A percentile compares a stretch with the other conserved stretches of the same genome.
These are phyloP conservation scores for Marasmius tenuissimus DNA, from an alignment of 1,284 basidiomycete species.

Conservation along the genomic window DNA sequence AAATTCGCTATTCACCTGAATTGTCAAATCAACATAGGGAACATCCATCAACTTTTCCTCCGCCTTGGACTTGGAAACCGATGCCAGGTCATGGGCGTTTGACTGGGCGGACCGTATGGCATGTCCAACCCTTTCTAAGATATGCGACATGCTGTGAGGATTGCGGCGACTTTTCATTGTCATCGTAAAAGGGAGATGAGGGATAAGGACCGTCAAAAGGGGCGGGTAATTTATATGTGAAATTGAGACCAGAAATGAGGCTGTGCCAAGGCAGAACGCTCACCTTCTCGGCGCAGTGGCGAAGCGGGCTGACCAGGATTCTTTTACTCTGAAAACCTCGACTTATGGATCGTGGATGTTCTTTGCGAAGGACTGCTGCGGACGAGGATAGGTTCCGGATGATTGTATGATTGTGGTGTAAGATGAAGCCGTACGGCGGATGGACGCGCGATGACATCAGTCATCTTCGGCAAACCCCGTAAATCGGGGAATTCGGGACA, in stretches of 20 bases:
- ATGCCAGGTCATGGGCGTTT: conserved; percentile 28
- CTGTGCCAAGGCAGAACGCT: neutral
- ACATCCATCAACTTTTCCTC: conserved; percentile 33
- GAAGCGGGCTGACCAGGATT: no score
- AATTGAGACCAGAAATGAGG: neutral
- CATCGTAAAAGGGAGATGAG: neutral
- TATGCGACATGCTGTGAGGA: conserved; percentile 35
- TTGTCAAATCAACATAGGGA: conserved; percentile 49
- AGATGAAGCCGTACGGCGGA: no score
- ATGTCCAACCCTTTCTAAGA: conserved; percentile 33
- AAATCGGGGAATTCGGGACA: no score
- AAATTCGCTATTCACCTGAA: conserved; percentile 35
- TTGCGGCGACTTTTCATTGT: conserved; percentile 26
- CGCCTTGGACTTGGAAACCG: conserved; percentile 29
- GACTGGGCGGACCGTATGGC: conserved; percentile 27
- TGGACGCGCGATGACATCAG: no score
- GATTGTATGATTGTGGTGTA: no score
- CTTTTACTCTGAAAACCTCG: no score
- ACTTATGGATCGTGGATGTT: no score
- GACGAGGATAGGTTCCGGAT: no score
- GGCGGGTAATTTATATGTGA: neutral
- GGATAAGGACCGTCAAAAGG: neutral
- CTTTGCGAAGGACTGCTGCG: no score
- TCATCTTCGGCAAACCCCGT: no score
- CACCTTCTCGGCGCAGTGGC: neutral